Evolutionary conservation across 768 basidiomycete genomes (phyloP), one percentile per base, ranked within the genome.

Genomic region (Phylloporus arenicola): DNA sequence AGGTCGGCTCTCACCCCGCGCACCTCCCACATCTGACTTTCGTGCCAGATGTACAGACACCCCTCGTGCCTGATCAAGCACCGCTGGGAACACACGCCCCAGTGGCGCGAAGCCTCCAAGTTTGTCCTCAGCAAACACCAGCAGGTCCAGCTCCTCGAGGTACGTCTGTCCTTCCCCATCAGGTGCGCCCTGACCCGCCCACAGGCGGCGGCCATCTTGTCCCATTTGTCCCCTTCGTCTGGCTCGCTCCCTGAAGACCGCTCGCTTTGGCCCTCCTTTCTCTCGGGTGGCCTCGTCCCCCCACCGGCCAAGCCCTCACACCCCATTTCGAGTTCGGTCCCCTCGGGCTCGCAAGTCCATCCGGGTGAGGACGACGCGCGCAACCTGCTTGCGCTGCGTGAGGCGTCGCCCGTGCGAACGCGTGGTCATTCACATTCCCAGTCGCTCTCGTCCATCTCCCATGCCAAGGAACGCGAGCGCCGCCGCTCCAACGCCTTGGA

Each of bases 1-100:
- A 24, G 22, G 22, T 24, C 22, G 22, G 22, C 22, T 24, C 22
- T 24, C 22, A 24, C 22, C 5, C 22, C n/a, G n/a, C n/a, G n/a
- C n/a, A n/a, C n/a, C n/a, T n/a, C n/a, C n/a, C 5, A 24, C 22
- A 24, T 24, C 22, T 24, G 22, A 24, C 3, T 24, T 24, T 24
- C 22, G 22, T 24, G 25, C 6, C 63, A 89, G 87, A 82, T 89
- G 35, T 92, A 90, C 67, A 83, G 87, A 47, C 94, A 98, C 69
- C 92, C 92, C 3, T 91, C 88, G 12, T 97, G 94, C 69, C 75
- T 98, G 43, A 89, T 94, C 69, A 97, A 97, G 69, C 95, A 98
- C 64, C 86, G 95, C 31, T 98, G 95, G 95, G 94, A 97, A 63
- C 92, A 94, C 64, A 91, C 89, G 31, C 89, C 90, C n/a, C 92